Conservation (phyloP, 2,329 filamentous ascomycete genomes). For the Monosporascus sp. region DNA sequence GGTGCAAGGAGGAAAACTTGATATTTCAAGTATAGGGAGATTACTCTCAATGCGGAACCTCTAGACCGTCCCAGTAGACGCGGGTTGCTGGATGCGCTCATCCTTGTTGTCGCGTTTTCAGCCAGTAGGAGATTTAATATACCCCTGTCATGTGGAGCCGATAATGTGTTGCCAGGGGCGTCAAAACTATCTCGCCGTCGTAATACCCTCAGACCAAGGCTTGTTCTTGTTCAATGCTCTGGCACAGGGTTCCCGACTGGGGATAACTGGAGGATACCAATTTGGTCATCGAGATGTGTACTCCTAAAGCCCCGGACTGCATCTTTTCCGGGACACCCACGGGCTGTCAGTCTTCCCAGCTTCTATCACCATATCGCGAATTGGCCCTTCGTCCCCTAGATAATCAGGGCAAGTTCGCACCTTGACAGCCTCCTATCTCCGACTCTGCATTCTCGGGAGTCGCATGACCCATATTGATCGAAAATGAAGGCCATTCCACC, state of each 20-base stretch:
- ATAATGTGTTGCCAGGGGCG: background rate
- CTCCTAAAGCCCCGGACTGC: no score
- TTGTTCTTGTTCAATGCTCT: no score
- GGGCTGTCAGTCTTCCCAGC: background rate
- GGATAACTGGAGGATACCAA: constrained; percentile 1
- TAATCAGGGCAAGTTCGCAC: background rate
- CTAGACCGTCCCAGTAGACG: constrained; percentile 11
- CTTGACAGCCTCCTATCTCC: constrained; percentile 11
- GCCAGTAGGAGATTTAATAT: constrained; percentile 8
- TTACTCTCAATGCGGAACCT: constrained; percentile 17
- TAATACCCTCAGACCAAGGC: background rate
- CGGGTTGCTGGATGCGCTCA: background rate
- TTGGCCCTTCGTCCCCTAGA: background rate
- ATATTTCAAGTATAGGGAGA: constrained; percentile 18
- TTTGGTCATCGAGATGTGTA: no score
- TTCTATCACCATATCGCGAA: background rate
- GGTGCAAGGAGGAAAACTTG: constrained; percentile 9
- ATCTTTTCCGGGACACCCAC: constrained; percentile 1
- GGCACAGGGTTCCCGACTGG: background rate
- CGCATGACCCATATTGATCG: constrained; percentile 1
- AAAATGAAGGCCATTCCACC: constrained; percentile 18
- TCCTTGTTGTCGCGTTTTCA: constrained; percentile 1
- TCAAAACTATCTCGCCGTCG: background rate
- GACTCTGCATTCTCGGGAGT: constrained; percentile 19
- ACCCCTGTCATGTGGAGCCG: background rate